Base-by-base conservation (phyloP, 1,284 basidiomycete genomes). In the Apiotrichum porosum region DNA sequence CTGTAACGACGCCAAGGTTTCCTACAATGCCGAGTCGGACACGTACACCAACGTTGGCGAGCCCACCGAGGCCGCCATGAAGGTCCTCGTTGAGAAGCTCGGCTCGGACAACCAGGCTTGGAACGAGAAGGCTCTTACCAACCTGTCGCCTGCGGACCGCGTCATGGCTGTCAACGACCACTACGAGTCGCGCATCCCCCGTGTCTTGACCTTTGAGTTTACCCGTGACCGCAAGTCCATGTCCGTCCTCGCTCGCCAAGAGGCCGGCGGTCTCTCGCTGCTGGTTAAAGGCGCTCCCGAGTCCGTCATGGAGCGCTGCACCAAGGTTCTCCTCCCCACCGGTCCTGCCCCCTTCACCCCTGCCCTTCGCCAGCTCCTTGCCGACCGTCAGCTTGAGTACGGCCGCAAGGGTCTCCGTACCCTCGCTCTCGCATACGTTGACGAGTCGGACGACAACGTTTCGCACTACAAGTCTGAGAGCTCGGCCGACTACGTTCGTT, bases 171-270 rank as follows among this genome's bases (percentile, higher is more conserved):
- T 97, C 71, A 90, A 87, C 75, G 83, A 86, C 42, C 80, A 85
- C 71, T 84, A 88, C 65, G 87, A 91, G 58, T 76, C 78, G 40
- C 78, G 75, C 18, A 84, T 90, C 63, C 78, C 83, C 17, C 84
- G 92, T 52, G 78, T 95, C 12, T 76, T 94, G 56, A 97, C 93
- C 3, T 93, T 98, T 66, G 94, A 97, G 71, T 98, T 98, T 75
- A 88, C 90, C 23, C 85, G 94, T 30, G 95, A 98, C 73, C 87
- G 94, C 69, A 98, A 97, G 76, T 93, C 92, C 81, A 98, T 97
- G 94, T 97, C 93, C 21, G 91, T 95, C 32, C 81, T 97, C 40
- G 84, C 88, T 41, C 14, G 28, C 13, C 22, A 23, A 3, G 79
- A 80, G 52, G 78, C 82, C 53, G 80, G 78, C 10, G 79, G 63